Evolutionary conservation across 2,329 filamentous ascomycete species (phyloP), one percentile per base, ranked within the genome.

Genomic region (Hymenoscyphus infarciens): DNA sequence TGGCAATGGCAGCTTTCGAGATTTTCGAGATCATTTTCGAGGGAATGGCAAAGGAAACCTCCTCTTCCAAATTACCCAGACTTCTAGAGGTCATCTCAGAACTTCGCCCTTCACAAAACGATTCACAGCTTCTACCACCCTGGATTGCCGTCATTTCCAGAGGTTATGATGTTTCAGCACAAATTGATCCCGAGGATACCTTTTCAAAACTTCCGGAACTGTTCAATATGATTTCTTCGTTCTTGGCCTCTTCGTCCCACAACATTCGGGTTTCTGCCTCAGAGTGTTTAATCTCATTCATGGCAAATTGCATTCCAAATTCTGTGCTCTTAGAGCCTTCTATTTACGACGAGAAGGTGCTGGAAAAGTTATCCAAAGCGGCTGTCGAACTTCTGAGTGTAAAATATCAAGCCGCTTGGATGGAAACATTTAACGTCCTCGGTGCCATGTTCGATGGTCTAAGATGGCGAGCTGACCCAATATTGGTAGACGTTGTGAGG

Each of bases 11-110:
- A 11, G 90, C 93, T 0, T 97, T 99, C 71, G 94, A 97, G 68
- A 94, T 98, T 3, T 99, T 99, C 71, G 95, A 99, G 75, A 89
- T 96, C 75, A 96, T 98, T 54, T 98, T 99, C 68, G 89, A 90
- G 70, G 90, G 92, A 7, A 93, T 99, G 89, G 85, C 81, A n/a
- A 85, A 87, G 16, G 89, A 93, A 68, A 83, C 93, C 57, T 91
- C 93, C 0, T 96, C 92, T 2, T 85, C 91, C 0, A 99, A 98
- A 77, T 82, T 99, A 13, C 92, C 93, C 2, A 86, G 91, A 62
- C 83, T 99, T 13, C 83, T 98, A 71, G 92, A 97, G 67, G 92
- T 95, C 59, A 97, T 99, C 69, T 88, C 89, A 13, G 93, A 98
- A 74, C 80, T 99, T 68, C 91, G 94, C 69, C 95, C 95, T 8